A percentile compares a stretch with the other conserved stretches of the same genome.
Conservation (phyloP, 495 filamentous ascomycete genomes). For the Lasiosphaeris hirsuta region DNA sequence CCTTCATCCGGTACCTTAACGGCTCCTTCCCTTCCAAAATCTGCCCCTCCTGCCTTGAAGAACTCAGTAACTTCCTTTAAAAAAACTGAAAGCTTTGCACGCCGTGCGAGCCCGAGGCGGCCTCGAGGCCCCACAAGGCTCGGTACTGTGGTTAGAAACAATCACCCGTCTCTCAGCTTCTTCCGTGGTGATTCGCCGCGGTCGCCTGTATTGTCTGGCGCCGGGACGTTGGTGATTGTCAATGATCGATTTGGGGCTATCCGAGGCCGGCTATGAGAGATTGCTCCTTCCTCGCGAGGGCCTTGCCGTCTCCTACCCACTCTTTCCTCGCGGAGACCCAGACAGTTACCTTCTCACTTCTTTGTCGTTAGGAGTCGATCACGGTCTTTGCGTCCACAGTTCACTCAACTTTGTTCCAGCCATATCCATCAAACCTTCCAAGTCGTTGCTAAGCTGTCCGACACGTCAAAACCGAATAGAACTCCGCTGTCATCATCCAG, state of each 20-base stretch:
- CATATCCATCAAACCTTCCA: no score
- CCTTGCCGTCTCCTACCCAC: conserved; percentile 3
- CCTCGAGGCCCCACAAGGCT: conserved; percentile 2
- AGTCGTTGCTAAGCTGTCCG: no score
- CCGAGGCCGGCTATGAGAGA: no score
- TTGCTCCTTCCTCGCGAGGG: conserved; percentile 7
- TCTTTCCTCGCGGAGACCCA: conserved; percentile 10
- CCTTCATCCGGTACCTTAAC: conserved; percentile 1
- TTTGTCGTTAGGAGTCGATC: conserved; percentile 2
- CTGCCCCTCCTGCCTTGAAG: conserved; percentile 5
- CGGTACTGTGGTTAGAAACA: conserved; percentile 9
- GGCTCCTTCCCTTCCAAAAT: conserved; percentile 6
- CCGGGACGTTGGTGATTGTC: conserved; percentile 4
- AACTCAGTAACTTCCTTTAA: conserved; percentile 6
- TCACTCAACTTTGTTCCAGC: neutral
- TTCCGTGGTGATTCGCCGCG: conserved; percentile 6
- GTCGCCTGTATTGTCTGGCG: conserved; percentile 5
- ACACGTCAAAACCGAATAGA: neutral
- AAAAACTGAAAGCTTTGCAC: conserved; percentile 5
- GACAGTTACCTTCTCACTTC: conserved; percentile 7
- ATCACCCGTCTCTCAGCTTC: conserved; percentile 11
- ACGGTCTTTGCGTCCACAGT: conserved; percentile 1
- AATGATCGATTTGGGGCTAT: conserved; percentile 8
- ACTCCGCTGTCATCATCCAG: conserved; percentile 3
- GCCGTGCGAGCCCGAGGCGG: conserved; percentile 3